These are phyloP conservation scores for Thermomucor indicae-seudaticae DNA, from an alignment of 371 early-diverging fungal genomes.

Conservation along the genomic window DNA sequence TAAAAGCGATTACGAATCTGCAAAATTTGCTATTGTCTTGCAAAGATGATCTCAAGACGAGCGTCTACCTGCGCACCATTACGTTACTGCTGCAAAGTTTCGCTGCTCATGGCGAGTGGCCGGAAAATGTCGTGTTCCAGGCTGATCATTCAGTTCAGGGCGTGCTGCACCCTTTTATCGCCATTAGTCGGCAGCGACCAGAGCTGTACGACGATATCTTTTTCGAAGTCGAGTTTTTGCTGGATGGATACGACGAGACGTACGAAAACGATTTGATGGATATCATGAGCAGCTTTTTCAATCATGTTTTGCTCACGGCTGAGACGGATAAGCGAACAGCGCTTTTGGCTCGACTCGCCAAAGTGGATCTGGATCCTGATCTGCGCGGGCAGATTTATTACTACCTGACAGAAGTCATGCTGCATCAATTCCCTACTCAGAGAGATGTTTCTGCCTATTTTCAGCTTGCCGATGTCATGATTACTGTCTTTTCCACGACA, in stretches of 20 bases:
- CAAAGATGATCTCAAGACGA: conserved; percentile 12
- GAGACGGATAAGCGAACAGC: conserved; percentile 6
- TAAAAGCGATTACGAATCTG: conserved; percentile 14
- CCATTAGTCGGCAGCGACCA: conserved; percentile 24
- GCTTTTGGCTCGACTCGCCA: conserved; percentile 14
- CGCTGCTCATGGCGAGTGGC: not conserved
- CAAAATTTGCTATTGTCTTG: conserved; percentile 24
- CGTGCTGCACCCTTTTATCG: conserved; percentile 20
- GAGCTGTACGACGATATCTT: conserved; percentile 14
- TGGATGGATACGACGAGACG: not conserved
- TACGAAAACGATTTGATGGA: conserved; percentile 1
- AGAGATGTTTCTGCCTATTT: conserved; percentile 2
- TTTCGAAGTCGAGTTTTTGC: conserved; percentile 18
- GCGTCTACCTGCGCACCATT: conserved; percentile 19
- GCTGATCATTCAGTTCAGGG: conserved; percentile 5
- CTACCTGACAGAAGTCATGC: conserved; percentile 3
- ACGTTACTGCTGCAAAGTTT: conserved; percentile 17
- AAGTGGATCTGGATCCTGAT: not conserved
- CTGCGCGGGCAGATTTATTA: not conserved
- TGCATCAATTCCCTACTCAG: conserved; percentile 2
- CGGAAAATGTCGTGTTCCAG: not conserved
- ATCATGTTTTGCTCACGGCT: conserved; percentile 12
- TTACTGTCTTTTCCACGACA: conserved; percentile 2
- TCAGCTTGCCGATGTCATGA: conserved; percentile 1
- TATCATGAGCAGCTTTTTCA: conserved; percentile 12